Base-by-base conservation (phyloP, 2,329 filamentous ascomycete species). In the Epichloe sibirici region DNA sequence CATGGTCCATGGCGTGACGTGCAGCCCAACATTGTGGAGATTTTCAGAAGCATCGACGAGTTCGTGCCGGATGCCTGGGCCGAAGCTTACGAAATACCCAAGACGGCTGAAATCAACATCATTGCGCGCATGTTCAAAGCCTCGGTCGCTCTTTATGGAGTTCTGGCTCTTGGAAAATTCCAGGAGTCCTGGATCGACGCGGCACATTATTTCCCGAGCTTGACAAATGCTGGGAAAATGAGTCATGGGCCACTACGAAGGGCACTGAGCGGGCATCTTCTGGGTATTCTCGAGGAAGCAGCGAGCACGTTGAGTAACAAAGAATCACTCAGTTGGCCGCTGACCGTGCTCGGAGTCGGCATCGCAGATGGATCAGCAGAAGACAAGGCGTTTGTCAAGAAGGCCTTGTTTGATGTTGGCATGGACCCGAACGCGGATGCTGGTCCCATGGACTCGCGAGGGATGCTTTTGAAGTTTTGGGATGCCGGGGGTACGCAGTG, bases 361-460 rank as follows among this genome's bases (percentile, higher is more conserved):
- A 25, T 42, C 37, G 25, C n/a, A 11, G n/a, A 42, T 28, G 23
- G 47, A 5, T 40, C 23, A 4, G 25, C 23, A 25, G 25, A 37
- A 5, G 47, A 49, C 5, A 48, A 23, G 13, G 38, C 42, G 9
- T 34, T 40, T 13, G 25, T 34, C 5, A 42, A 42, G 15, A 17
- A 40, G 23, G 28, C 38, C 17, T 42, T 42, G 47, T 49, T 42
- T 15, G 25, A 42, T 15, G n/a, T 49, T 6, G 23, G n/a, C 2
- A 49, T 49, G 47, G 37, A 42, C 25, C 25, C 47, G 21, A 49
- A 49, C 9, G 47, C 47, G 23, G 37, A 42, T 49, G 47, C 37
- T n/a, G 47, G 38, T 5, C 37, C 47, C 9, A 47, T 47, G 45
- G 34, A 47, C 9, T 23, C 45, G 45, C 11, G 37, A 5, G 47